These are phyloP conservation scores for Fragosphaeria purpurea DNA, from an alignment of 2,329 filamentous ascomycete species.

Conservation along the genomic window DNA sequence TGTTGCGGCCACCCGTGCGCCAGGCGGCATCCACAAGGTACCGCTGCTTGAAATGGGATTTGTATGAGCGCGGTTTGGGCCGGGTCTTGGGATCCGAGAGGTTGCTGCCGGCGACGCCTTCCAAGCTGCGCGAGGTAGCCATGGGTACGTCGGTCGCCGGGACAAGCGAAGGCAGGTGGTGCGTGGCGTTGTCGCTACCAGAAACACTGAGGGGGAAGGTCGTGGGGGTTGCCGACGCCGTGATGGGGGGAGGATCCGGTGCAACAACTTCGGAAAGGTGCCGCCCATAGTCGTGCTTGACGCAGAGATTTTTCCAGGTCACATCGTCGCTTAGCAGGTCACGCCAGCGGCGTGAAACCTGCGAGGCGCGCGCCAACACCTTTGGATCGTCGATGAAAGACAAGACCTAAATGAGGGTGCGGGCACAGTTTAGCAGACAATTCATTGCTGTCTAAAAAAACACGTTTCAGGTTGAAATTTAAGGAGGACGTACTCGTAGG, in stretches of 20 bases:
- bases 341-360: slow-evolving; percentile 91
- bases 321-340: slow-evolving; percentile 93
- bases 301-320: slow-evolving; percentile 95
- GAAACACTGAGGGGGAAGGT: slow-evolving; percentile 24
- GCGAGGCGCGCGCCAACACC: slow-evolving; percentile 82
- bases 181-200: slow-evolving; percentile 6
- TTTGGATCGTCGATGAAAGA: slow-evolving; percentile 97
- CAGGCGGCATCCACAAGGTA: slow-evolving; percentile 97
- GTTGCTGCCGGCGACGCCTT: slow-evolving; percentile 33
- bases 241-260: slow-evolving; percentile 19
- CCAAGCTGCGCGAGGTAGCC: slow-evolving; percentile 43
- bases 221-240: slow-evolving; percentile 20
- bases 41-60: slow-evolving; percentile 94
- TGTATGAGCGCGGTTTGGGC: slow-evolving; percentile 71
- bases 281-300: slow-evolving; percentile 80
- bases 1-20: slow-evolving; percentile 80
- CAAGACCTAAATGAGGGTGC: slow-evolving; percentile 52
- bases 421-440: too few species aligned
- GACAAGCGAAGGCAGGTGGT: slow-evolving; percentile 21
- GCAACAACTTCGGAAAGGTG: slow-evolving; percentile 42
- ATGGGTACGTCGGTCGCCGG: slow-evolving; percentile 24
- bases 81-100: slow-evolving; percentile 26
- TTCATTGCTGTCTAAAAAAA: not conserved
- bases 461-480: not conserved
- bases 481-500: slow-evolving; percentile 55